Percentiles rank a stretch among this genome's conserved stretches.
Evolutionary conservation across 2,329 filamentous ascomycete genomes (phyloP).

Genomic region (Colletotrichum melonis): DNA sequence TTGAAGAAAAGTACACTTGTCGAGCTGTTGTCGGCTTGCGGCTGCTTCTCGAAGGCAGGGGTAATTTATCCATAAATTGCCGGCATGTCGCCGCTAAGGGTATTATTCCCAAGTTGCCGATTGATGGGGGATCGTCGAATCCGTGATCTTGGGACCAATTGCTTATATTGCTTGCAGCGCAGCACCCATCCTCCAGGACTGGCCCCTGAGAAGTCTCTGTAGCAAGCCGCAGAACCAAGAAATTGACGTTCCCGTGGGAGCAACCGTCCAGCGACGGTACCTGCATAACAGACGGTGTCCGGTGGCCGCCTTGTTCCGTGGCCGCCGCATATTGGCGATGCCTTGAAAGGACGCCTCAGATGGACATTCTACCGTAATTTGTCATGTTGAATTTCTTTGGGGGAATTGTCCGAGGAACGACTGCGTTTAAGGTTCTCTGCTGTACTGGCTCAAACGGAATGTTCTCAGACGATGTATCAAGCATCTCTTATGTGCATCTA

Average conservation of each 20-base stretch:
- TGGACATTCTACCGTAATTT: neutral
- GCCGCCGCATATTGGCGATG: neutral
- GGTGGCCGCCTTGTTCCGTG: neutral
- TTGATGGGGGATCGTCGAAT: constrained; percentile 10
- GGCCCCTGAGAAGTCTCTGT: neutral
- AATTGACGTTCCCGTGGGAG: neutral
- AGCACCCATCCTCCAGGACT: neutral
- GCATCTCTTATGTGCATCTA: neutral
- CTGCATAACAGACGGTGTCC: neutral
- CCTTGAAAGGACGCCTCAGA: neutral
- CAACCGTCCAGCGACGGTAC: neutral
- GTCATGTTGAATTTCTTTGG: too few species aligned
- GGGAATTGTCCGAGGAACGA: too few species aligned
- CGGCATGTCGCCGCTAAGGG: constrained; percentile 15
- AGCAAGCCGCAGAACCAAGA: neutral
- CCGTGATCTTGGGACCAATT: constrained; percentile 25
- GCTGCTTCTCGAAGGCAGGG: constrained; percentile 18
- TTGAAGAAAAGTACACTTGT: neutral
- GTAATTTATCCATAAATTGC: constrained; percentile 23
- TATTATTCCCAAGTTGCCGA: neutral
- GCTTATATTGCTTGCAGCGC: neutral
- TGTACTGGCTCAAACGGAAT: neutral
- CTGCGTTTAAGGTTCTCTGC: neutral
- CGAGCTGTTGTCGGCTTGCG: constrained; percentile 22
- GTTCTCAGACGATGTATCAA: neutral